Conservation (phyloP, 305 asterid species). For the Salvia sclarea region DNA sequence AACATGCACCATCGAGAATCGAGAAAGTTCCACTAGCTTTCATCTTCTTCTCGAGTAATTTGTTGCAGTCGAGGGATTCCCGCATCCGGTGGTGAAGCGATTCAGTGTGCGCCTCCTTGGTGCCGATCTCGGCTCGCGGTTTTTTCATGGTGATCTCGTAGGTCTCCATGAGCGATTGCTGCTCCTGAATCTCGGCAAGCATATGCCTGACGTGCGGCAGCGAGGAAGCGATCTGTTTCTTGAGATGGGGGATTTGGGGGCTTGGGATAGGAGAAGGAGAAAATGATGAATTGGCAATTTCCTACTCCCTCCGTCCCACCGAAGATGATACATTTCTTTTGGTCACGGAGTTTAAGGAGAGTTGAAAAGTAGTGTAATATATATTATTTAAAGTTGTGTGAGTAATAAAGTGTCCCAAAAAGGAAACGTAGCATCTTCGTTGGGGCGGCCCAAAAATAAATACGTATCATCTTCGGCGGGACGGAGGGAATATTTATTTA, state of each 20-base stretch:
- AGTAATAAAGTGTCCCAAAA: too few species aligned
- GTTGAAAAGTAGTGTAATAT: too few species aligned
- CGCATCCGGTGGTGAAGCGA: slow-evolving; percentile 36
- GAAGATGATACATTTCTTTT: too few species aligned
- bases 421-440: too few species aligned
- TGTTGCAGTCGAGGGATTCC: slow-evolving; percentile 46
- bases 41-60: slow-evolving; percentile 57
- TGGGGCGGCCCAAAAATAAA: too few species aligned
- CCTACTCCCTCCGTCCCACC: too few species aligned
- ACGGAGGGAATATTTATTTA: too few species aligned
- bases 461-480: too few species aligned
- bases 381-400: too few species aligned
- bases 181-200: slow-evolving; percentile 97
- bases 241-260: slow-evolving; percentile 56
- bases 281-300: too few species aligned
- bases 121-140: slow-evolving; percentile 74
- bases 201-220: slow-evolving; percentile 87
- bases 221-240: slow-evolving; percentile 71
- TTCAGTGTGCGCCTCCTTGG: slow-evolving; percentile 41
- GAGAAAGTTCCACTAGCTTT: slow-evolving; percentile 86
- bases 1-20: slow-evolving; percentile 65
- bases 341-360: too few species aligned
- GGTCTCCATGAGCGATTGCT: slow-evolving; percentile 89
- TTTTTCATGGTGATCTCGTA: slow-evolving; percentile 95
- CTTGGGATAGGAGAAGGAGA: slow-evolving; percentile 80